Base-by-base conservation (phyloP, 352 stramenopile genomes). In the Phytophthora cactorum region DNA sequence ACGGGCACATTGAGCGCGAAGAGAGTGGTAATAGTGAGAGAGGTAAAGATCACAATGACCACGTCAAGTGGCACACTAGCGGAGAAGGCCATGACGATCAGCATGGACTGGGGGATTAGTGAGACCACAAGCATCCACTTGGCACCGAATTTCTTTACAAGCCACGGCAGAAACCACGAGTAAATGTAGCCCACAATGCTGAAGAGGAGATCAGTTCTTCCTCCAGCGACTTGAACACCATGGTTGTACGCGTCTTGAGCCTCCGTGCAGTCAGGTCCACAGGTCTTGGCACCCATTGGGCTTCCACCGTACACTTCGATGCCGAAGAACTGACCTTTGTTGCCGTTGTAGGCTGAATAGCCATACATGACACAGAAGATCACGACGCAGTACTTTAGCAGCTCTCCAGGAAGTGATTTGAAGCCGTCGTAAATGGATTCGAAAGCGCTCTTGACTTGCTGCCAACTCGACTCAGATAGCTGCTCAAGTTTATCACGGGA, bases 311-410 rank as follows among this genome's bases (percentile, higher is more conserved):
- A 69, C 2, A 73, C 59, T 27, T 41, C 59, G 25, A 73, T 61
- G 10, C 66, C 66, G 12, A 73, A 73, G 52, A 65, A 73, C 36
- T 73, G 66, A 2, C 66, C 66, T 45, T 73, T 88, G 59, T 81
- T 78, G 49, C 77, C 75, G 39, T 83, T 84, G 67, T 88, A 88
- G 0, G 79, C 72, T 4, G 75, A 77, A 55, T 63, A 83, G 9
- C 79, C 79, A 53, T 83, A 88, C 68, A 76, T 64, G 22, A 83
- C 58, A 15, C 65, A 75, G 59, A 84, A 77, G 46, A 84, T 55
- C 47, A 88, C 65, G 32, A 78, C 6, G 54, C 74, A 85, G 69
- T 79, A 90, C 25, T 82, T 61, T 15, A 72, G 17, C 10, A 90
- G 66, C 17, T 72, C 55, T 5, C 34, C 17, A 15, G 79, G 79